A percentile compares a stretch with the other conserved stretches of the same genome.
Conservation (phyloP, 495 filamentous ascomycete genomes). For the Parachaetomium inaequale region DNA sequence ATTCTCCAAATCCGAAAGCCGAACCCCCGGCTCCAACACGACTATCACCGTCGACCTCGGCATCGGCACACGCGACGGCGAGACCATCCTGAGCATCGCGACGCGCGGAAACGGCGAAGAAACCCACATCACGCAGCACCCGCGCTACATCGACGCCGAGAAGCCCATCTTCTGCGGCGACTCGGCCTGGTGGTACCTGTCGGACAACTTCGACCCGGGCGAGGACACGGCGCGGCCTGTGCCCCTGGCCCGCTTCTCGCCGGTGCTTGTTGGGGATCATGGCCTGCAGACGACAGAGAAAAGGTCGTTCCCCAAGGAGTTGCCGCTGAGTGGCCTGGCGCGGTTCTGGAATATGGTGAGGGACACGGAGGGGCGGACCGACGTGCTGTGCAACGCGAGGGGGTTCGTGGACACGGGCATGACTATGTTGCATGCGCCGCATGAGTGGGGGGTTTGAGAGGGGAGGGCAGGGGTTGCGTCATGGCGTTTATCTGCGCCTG, state of each 20-base stretch:
- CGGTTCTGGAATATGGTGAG: conserved; percentile 4
- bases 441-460: neutral
- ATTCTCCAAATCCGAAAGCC: neutral
- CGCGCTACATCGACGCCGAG: neutral
- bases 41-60: neutral
- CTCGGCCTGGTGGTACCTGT: conserved; percentile 5
- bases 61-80: neutral
- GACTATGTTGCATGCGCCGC: neutral
- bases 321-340: neutral
- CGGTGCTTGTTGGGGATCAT: neutral
- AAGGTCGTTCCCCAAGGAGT: neutral
- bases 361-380: neutral
- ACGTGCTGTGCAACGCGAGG: neutral
- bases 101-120: neutral
- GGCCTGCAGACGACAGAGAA: neutral
- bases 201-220: neutral
- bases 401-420: neutral
- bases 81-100: neutral
- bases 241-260: neutral
- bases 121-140: neutral
- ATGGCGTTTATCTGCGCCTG: neutral
- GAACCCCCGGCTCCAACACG: neutral
- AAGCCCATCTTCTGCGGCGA: conserved; percentile 1
- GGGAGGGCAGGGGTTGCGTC: too few species aligned
- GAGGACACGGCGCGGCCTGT: too few species aligned